Percentiles rank a stretch among this genome's conserved stretches.
Conservation (phyloP, 306 rosid genomes). For the Hippophae rhamnoides region DNA sequence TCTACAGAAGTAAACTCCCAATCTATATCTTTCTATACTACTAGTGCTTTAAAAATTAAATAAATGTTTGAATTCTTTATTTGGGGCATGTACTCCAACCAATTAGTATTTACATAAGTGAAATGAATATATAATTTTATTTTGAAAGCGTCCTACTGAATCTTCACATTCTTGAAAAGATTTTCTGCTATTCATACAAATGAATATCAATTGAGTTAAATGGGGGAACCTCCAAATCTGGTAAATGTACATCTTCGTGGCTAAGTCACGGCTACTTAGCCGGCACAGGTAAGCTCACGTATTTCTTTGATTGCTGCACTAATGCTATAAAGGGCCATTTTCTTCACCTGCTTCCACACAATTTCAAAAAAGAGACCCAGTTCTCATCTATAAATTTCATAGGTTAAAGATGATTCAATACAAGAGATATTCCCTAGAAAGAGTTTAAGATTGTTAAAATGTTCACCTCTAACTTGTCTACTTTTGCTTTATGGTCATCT, state of each 20-base stretch:
- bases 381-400: conserved; percentile 12
- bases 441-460: conserved; percentile 4
- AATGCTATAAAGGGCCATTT: conserved; percentile 63
- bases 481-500: conserved; percentile 57
- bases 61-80: too few relatives aligned
- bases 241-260: conserved; percentile 9
- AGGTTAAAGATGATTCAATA: not conserved
- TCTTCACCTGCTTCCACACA: conserved; percentile 62
- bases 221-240: not conserved
- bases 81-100: too few relatives aligned
- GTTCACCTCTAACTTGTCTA: conserved; percentile 68
- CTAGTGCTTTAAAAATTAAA: too few relatives aligned
- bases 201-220: too few relatives aligned
- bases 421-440: not conserved
- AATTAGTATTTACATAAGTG: too few relatives aligned
- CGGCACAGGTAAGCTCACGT: conserved; percentile 67
- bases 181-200: too few relatives aligned
- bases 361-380: not conserved
- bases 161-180: too few relatives aligned
- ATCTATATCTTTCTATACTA: too few relatives aligned
- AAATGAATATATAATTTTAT: too few relatives aligned
- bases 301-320: conserved; percentile 69
- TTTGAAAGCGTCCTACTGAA: too few relatives aligned
- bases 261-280: conserved; percentile 35
- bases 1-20: too few relatives aligned